Evolutionary conservation across 768 basidiomycete species (phyloP).

Genomic region (Auricularia heimuer): DNA sequence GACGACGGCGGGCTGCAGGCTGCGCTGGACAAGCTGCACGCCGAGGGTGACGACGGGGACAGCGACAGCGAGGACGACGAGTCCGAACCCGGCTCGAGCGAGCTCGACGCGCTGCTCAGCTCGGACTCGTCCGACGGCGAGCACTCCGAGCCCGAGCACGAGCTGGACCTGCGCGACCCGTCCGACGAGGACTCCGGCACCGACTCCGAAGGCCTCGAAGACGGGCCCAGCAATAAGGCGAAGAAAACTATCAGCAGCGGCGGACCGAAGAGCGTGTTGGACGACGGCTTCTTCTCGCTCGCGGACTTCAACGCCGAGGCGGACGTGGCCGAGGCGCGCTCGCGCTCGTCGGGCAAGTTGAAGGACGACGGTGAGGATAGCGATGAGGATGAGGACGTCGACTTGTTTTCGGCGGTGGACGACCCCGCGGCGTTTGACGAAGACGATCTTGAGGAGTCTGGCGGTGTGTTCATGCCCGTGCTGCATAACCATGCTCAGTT

Average conservation of each 20-base stretch:
- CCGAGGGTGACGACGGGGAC: constrained; percentile 21
- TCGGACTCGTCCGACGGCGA: constrained; percentile 22
- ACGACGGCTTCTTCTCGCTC: constrained; percentile 88
- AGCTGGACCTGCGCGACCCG: constrained; percentile 21
- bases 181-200: constrained; percentile 18
- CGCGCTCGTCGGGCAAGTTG: constrained; percentile 50
- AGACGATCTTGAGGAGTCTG: constrained; percentile 34
- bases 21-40: constrained; percentile 5
- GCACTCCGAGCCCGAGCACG: constrained; percentile 25
- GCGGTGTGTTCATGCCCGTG: constrained; percentile 28
- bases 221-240: constrained; percentile 9
- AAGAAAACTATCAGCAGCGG: constrained; percentile 12
- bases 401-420: constrained; percentile 58
- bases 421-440: constrained; percentile 28
- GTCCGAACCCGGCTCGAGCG: constrained; percentile 12
- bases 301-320: constrained; percentile 80
- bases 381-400: constrained; percentile 46
- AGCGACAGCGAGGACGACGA: constrained; percentile 24
- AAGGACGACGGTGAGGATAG: constrained; percentile 39
- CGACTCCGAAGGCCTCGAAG: constrained; percentile 13
- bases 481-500: constrained; percentile 7
- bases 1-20: constrained; percentile 11
- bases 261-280: constrained; percentile 41
- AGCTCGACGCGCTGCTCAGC: constrained; percentile 9
- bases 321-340: constrained; percentile 62